phyloP scores from a whole-genome alignment of 129 eudicot species.

The Arctium lappa region DNA sequence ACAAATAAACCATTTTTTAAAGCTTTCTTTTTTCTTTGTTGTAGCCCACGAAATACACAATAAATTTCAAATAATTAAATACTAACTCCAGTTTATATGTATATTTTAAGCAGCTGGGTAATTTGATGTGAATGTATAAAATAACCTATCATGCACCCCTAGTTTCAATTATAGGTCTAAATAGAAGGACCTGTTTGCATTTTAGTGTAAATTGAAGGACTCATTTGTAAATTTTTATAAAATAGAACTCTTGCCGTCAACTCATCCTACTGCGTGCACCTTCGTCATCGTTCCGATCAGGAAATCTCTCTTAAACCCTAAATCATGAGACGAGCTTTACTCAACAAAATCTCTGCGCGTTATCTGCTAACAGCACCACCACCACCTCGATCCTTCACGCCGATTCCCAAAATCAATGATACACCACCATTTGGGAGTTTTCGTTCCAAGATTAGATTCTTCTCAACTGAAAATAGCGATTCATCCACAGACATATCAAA shows the following conservation, averaged over 20 bases:
- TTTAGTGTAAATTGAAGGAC: background rate
- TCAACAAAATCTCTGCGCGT: conserved; percentile 24
- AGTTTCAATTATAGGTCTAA: too few species aligned
- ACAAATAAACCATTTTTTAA: too few species aligned
- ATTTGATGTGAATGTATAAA: too few species aligned
- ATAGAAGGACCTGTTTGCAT: background rate
- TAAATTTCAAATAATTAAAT: too few species aligned
- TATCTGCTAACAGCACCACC: conserved; percentile 14
- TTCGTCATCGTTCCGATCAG: conserved; percentile 12
- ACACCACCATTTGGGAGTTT: background rate
- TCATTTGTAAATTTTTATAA: background rate
- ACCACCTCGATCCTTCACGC: background rate
- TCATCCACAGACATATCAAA: conserved; percentile 19
- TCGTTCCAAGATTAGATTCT: conserved; percentile 21
- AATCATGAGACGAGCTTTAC: conserved; percentile 46
- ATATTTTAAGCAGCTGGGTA: too few species aligned
- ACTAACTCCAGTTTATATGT: too few species aligned
- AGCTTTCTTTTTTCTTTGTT: too few species aligned
- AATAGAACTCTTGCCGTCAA: conserved; percentile 9
- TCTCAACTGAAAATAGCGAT: conserved; percentile 33
- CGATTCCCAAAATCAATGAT: background rate
- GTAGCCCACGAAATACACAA: too few species aligned
- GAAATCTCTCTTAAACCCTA: conserved; percentile 32
- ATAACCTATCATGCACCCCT: too few species aligned
- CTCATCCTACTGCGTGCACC: background rate